A percentile compares a stretch with the other conserved stretches of the same genome.
Conservation (phyloP, 805 yeast species). For the Jamesozyma lodderae region DNA sequence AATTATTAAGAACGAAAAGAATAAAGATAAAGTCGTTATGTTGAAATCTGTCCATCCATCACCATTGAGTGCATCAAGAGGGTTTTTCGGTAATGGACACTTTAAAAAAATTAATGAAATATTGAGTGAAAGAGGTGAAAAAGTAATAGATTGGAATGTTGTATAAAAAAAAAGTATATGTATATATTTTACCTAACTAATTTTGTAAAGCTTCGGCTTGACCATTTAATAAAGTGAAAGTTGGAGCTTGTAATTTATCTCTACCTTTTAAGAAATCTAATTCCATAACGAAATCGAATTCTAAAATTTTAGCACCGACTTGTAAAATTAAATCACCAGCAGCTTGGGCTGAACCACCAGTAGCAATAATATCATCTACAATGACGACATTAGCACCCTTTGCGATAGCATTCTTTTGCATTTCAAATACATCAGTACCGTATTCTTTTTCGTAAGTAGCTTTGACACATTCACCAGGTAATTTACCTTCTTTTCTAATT, state of each 20-base stretch:
- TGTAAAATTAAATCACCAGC: constrained; percentile 76
- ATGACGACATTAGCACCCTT: constrained; percentile 73
- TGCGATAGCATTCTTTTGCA: constrained; percentile 76
- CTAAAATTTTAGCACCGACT: constrained; percentile 63
- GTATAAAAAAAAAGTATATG: constrained; percentile 7
- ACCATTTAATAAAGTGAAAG: constrained; percentile 81
- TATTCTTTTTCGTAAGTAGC: constrained; percentile 85
- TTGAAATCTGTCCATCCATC: constrained; percentile 85
- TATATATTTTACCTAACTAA: constrained; percentile 2
- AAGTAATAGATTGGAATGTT: constrained; percentile 61
- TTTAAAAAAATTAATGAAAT: constrained; percentile 72
- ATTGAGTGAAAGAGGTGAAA: constrained; percentile 39
- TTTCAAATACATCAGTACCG: constrained; percentile 82
- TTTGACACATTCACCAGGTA: constrained; percentile 73
- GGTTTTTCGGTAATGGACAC: constrained; percentile 67
- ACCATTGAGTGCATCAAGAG: constrained; percentile 83
- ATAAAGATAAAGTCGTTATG: constrained; percentile 37
- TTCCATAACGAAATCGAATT: constrained; percentile 87
- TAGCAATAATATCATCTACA: constrained; percentile 95
- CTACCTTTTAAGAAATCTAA: constrained; percentile 91
- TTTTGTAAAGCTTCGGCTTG: constrained; percentile 48
- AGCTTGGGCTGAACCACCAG: constrained; percentile 93
- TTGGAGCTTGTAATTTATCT: constrained; percentile 74
- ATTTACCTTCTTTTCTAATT: constrained; percentile 88
- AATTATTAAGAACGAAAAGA: constrained; percentile 14